Conservation (phyloP, 2,329 filamentous ascomycete genomes). For the Sporothrix inflata region DNA sequence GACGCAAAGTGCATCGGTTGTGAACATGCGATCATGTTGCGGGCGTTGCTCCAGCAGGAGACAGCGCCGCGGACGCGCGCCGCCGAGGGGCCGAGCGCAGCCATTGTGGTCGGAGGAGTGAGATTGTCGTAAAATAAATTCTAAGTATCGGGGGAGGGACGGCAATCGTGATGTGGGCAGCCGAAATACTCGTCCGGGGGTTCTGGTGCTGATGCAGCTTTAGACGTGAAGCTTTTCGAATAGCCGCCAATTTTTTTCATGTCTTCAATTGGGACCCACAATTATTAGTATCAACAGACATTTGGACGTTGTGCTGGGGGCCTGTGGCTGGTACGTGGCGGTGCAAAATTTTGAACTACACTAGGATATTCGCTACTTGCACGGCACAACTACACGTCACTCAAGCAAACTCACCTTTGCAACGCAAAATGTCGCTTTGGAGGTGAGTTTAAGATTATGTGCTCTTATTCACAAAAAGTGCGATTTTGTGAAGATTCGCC, state of each 20-base stretch:
- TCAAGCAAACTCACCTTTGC: not conserved
- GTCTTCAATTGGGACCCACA: slow-evolving; percentile 12
- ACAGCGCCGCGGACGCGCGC: slow-evolving; percentile 18
- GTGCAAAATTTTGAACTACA: slow-evolving; percentile 24
- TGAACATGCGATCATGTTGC: slow-evolving; percentile 18
- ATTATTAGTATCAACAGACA: not conserved
- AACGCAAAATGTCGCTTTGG: slow-evolving; percentile 39
- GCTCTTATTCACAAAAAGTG: slow-evolving; percentile 5
- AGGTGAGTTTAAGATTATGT: slow-evolving; percentile 29
- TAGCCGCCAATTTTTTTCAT: slow-evolving; percentile 26
- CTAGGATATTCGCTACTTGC: not conserved
- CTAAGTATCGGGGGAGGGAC: too few relatives aligned
- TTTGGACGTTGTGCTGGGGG: not conserved
- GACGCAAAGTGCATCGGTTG: slow-evolving; percentile 9
- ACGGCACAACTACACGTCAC: not conserved
- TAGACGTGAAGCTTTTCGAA: slow-evolving; percentile 19
- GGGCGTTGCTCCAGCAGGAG: not conserved
- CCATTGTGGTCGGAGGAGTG: slow-evolving; percentile 10
- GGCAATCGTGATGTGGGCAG: not conserved
- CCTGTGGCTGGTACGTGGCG: slow-evolving; percentile 26
- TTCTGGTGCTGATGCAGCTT: not conserved
- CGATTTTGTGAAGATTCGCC: not conserved
- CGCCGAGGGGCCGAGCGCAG: slow-evolving; percentile 26
- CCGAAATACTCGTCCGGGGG: not conserved
- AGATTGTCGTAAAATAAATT: not conserved